phyloP scores from a whole-genome alignment of 441 rosid genomes.

The Pelargonium australe region DNA sequence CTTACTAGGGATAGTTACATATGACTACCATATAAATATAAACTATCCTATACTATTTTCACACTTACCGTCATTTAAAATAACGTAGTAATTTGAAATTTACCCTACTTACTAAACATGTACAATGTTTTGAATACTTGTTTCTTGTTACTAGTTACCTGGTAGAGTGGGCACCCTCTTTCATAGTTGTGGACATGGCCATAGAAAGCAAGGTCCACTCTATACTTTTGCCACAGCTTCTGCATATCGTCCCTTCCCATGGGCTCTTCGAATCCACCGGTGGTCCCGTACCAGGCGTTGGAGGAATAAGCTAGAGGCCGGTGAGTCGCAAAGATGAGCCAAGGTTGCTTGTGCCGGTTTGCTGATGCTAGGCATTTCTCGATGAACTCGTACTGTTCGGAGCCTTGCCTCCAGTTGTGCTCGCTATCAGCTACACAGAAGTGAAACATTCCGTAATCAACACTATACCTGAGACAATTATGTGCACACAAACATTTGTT shows the following conservation, averaged over 20 bases:
- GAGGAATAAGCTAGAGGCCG: slow-evolving; percentile 13
- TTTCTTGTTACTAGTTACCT: not conserved
- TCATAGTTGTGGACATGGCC: slow-evolving; percentile 13
- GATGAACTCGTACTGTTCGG: slow-evolving; percentile 11
- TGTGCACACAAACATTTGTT: not conserved
- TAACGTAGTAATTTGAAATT: no score
- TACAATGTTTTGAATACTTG: no score
- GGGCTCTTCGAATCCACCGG: not conserved
- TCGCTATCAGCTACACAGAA: slow-evolving; percentile 89
- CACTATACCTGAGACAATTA: slow-evolving; percentile 43
- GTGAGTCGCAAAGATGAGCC: slow-evolving; percentile 10
- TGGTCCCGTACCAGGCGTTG: not conserved
- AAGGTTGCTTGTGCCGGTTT: slow-evolving; percentile 12
- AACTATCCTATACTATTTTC: no score
- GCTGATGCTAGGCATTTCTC: slow-evolving; percentile 11
- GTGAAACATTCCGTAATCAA: slow-evolving; percentile 82
- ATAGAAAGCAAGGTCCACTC: slow-evolving; percentile 5
- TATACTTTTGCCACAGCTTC: slow-evolving; percentile 16
- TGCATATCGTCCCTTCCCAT: slow-evolving; percentile 16
- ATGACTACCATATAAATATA: no score
- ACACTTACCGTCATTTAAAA: no score
- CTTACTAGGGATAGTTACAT: no score
- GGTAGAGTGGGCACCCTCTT: slow-evolving; percentile 9
- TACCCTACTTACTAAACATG: no score
- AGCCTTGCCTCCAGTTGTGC: slow-evolving; percentile 16